Base-by-base conservation (phyloP, 2,329 filamentous ascomycete species). In the Pyricularia sp. region DNA sequence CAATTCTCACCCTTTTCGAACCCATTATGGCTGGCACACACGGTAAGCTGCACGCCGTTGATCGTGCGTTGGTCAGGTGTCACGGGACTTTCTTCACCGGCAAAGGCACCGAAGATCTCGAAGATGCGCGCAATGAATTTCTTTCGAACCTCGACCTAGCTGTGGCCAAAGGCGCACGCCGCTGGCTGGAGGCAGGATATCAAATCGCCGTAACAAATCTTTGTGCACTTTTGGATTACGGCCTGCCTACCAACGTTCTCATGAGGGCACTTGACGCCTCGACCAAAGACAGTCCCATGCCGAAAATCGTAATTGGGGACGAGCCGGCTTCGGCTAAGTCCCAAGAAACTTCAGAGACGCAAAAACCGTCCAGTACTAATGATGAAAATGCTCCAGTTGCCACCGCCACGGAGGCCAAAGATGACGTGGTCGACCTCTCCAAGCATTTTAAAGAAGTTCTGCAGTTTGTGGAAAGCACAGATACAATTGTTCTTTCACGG, bases 11-110 rank as follows among this genome's bases (percentile, higher is more conserved):
- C n/a, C n/a, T n/a, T n/a, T n/a, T n/a, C n/a, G n/a, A n/a, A n/a
- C n/a, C n/a, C n/a, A n/a, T n/a, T n/a, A n/a, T n/a, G n/a, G n/a
- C 66, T 66, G 59, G 59, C n/a, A 33, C 12, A 3, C 17, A 42
- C 2, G 36, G 28, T 9, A 68, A 80, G 25, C 72, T 83, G 0
- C 74, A 75, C 3, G 71, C 81, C 1, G 79, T 88, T 1, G 90
- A 93, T 70, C 80, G 84, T 0, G 81, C 81, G 0, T 92, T 89
- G 69, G 86, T 92, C 20, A 86, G 84, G 6, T 81, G 85, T 0
- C 89, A 92, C 70, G 90, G 84, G 0, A 82, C 90, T 10, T 77
- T 92, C 0, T 92, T 92, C 67, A 85, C 83, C 0, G 80, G 81
- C 0, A 82, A 82, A 30, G 76, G 79, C 1, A 72, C 78, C 1